Base-by-base conservation (phyloP, 1,284 basidiomycete genomes). In the Trametes hirsuta region DNA sequence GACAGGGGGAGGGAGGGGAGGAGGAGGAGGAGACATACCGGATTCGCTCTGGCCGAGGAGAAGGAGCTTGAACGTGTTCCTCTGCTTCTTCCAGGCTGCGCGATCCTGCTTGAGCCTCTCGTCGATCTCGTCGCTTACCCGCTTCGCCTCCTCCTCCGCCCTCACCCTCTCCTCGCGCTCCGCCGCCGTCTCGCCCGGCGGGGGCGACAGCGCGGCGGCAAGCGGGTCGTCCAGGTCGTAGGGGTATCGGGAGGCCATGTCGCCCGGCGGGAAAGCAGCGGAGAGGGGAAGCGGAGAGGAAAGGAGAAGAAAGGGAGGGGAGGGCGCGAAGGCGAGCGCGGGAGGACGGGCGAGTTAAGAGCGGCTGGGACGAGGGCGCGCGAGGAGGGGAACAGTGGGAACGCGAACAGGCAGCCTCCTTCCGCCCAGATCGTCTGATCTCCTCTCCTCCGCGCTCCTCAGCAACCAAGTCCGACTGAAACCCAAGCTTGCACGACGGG, bases 11-110 rank as follows among this genome's bases (percentile, higher is more conserved):
- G 21, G 50, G 15, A 35, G 25, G 47, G 47, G 46, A 44, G 8
- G 30, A 18, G 18, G 18, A 18, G 46, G 47, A 39, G 11, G 44
- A 11, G 35, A 66, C 83, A 66, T 63, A 86, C 85, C 85, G 64
- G 84, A 86, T 69, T 86, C 85, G 53, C 84, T 82, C 73, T 87
- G 86, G 14, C 86, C 86, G 47, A 88, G 72, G 18, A 87, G 75
- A 14, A 87, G 72, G 47, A 87, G 76, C 66, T 84, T 84, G 49
- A 87, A 76, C 18, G 80, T 71, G 55, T 71, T 69, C 61, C 75
- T 79, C 58, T 79, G 74, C 68, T 77, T 82, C 72, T 79, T 81
- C 61, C 65, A 66, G 1, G 71, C 73, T 3, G 74, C 76, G 9
- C 78, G 74, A 61, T 85, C 83, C 58, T 72, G 72, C 65, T 78